Conservation (phyloP, 179 eudicot species). For the Vitellaria paradoxa region DNA sequence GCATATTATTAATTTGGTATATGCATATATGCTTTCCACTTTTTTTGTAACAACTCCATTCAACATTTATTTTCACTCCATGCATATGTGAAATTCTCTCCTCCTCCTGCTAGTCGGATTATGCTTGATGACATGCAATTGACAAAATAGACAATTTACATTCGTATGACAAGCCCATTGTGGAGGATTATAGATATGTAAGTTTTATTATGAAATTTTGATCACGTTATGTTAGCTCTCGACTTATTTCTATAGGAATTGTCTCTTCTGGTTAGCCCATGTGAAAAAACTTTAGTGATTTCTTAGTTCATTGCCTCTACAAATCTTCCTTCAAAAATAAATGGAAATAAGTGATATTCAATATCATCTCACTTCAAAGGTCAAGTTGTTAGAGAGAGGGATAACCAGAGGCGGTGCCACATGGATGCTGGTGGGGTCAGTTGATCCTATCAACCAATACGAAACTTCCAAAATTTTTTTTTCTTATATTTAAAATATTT, state of each 20-base stretch:
- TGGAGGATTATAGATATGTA: neutral
- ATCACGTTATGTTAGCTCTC: neutral
- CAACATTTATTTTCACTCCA: neutral
- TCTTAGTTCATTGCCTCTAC: neutral
- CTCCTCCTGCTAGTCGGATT: neutral
- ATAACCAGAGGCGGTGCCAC: too few species aligned
- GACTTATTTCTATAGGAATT: neutral
- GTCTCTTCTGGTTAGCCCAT: neutral
- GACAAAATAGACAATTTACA: neutral
- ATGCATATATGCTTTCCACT: neutral
- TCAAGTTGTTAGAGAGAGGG: too few species aligned
- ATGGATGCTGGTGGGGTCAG: too few species aligned
- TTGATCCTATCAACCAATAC: too few species aligned
- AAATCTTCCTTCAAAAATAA: too few species aligned
- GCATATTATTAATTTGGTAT: too few species aligned
- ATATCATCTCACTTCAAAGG: too few species aligned
- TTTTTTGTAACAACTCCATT: too few species aligned
- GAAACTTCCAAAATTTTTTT: too few species aligned
- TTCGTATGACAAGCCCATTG: neutral
- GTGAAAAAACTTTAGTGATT: neutral
- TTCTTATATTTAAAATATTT: too few species aligned
- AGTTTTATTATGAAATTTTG: neutral
- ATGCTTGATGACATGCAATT: neutral
- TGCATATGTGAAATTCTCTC: neutral
- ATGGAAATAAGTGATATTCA: too few species aligned